Evolutionary conservation across 257 asterid genomes (phyloP).

Genomic region (Fraxinus quadrangulata): DNA sequence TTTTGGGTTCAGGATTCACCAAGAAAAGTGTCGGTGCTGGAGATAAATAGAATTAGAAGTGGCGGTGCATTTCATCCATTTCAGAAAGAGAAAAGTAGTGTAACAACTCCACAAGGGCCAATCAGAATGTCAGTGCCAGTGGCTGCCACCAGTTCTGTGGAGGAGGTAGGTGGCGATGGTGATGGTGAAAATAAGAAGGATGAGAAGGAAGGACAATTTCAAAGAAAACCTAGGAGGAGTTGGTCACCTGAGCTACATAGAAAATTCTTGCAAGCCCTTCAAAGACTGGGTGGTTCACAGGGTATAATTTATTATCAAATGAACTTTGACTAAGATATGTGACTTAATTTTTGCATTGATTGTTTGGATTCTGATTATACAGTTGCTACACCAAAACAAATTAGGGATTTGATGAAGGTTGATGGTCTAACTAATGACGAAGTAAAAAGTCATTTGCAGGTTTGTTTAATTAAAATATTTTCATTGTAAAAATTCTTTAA

Average conservation of each 20-base stretch:
- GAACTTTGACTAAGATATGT: background rate
- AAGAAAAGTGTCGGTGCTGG: constrained; percentile 36
- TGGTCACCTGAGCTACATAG: constrained; percentile 69
- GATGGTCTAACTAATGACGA: constrained; percentile 78
- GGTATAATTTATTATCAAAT: constrained; percentile 31
- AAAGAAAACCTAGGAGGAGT: constrained; percentile 59
- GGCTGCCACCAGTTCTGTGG: constrained; percentile 44
- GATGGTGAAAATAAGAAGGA: constrained; percentile 36
- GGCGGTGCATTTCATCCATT: constrained; percentile 61
- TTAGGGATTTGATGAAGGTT: constrained; percentile 67
- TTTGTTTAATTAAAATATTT: constrained; percentile 18
- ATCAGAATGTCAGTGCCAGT: constrained; percentile 1
- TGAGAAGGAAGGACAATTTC: constrained; percentile 41
- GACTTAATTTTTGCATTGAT: background rate
- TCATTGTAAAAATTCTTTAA: too few species aligned
- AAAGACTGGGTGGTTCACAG: constrained; percentile 67
- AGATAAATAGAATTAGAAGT: constrained; percentile 42
- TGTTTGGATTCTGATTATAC: constrained; percentile 14
- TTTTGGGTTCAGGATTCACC: constrained; percentile 35
- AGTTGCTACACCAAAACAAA: constrained; percentile 72
- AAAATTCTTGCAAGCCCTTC: constrained; percentile 63
- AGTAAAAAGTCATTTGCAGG: constrained; percentile 75
- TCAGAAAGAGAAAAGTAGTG: constrained; percentile 37
- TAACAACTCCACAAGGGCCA: background rate
- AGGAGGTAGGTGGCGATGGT: constrained; percentile 31